Evolutionary conservation across 2,329 filamentous ascomycete genomes (phyloP).

Genomic region (Clonostachys sp.): DNA sequence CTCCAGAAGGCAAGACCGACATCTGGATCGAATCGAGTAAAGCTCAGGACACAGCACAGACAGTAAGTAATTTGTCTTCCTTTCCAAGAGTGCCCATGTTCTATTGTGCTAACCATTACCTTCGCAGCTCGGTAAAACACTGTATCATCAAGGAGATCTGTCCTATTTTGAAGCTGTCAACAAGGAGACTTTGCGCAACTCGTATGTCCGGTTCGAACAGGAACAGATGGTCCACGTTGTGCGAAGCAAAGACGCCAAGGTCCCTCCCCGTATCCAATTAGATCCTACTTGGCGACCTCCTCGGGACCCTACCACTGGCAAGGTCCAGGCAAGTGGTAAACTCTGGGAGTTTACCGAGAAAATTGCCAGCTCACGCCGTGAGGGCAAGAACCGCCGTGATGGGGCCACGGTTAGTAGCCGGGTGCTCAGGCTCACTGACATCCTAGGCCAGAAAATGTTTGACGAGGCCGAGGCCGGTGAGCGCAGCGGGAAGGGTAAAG

Average conservation of each 20-base stretch:
- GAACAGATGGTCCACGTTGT: conserved; percentile 81
- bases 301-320: conserved; percentile 56
- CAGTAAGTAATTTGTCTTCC: conserved; percentile 45
- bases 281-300: conserved; percentile 70
- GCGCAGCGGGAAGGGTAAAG: conserved; percentile 23
- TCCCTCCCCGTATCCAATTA: conserved; percentile 60
- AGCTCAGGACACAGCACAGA: conserved; percentile 75
- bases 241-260: conserved; percentile 61
- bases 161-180: conserved; percentile 98
- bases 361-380: conserved; percentile 76
- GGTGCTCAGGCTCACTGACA: conserved; percentile 73
- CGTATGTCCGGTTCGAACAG: conserved; percentile 82
- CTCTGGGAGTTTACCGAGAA: conserved; percentile 91
- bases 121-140: conserved; percentile 78
- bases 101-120: background rate
- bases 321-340: conserved; percentile 64
- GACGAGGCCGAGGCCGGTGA: conserved; percentile 41
- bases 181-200: conserved; percentile 94
- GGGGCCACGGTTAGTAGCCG: conserved; percentile 81
- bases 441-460: conserved; percentile 68
- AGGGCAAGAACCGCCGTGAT: conserved; percentile 95
- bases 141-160: conserved; percentile 96
- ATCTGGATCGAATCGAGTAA: conserved; percentile 75
- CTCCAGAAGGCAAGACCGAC: conserved; percentile 58
- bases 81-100: background rate